Conservation (phyloP, 2,329 filamentous ascomycete species). For the Ophiognomonia clavigignenti-juglandacearum region DNA sequence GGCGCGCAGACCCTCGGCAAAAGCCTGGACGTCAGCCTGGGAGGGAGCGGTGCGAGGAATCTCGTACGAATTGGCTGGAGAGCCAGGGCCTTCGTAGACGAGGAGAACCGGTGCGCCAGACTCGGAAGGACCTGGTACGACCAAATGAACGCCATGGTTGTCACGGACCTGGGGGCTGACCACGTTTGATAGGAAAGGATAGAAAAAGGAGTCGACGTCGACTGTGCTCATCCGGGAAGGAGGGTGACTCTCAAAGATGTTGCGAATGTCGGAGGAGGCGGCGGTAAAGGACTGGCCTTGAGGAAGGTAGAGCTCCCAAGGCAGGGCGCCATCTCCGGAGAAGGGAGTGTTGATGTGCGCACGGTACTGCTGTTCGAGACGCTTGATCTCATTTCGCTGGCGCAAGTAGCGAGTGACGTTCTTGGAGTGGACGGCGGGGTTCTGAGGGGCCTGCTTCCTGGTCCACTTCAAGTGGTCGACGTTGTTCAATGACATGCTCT, state of each 20-base stretch:
- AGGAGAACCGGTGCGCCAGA: constrained; percentile 60
- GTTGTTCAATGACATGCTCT: constrained; percentile 77
- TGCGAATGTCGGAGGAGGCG: constrained; percentile 69
- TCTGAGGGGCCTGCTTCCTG: constrained; percentile 59
- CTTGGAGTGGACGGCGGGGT: constrained; percentile 73
- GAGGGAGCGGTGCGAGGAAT: constrained; percentile 50
- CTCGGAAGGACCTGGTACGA: constrained; percentile 62
- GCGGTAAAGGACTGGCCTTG: constrained; percentile 79
- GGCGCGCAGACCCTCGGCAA: constrained; percentile 50
- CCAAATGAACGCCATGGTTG: constrained; percentile 67
- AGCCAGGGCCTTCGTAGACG: constrained; percentile 66
- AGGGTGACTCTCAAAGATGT: constrained; percentile 68
- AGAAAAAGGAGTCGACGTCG: constrained; percentile 72
- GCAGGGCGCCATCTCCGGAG: constrained; percentile 62
- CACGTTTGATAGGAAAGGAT: constrained; percentile 64
- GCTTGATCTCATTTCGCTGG: constrained; percentile 74
- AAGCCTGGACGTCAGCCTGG: constrained; percentile 44
- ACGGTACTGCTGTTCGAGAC: constrained; percentile 74
- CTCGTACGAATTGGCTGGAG: constrained; percentile 42
- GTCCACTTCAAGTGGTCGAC: constrained; percentile 59
- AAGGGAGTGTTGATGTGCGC: constrained; percentile 83
- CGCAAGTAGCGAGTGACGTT: constrained; percentile 85
- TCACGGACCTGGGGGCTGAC: constrained; percentile 60
- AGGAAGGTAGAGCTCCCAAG: constrained; percentile 84
- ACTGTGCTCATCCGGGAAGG: constrained; percentile 65